Evolutionary conservation across 179 eudicot genomes (phyloP), one percentile per base, ranked within the genome.

Genomic region (Gypsophila paniculata): DNA sequence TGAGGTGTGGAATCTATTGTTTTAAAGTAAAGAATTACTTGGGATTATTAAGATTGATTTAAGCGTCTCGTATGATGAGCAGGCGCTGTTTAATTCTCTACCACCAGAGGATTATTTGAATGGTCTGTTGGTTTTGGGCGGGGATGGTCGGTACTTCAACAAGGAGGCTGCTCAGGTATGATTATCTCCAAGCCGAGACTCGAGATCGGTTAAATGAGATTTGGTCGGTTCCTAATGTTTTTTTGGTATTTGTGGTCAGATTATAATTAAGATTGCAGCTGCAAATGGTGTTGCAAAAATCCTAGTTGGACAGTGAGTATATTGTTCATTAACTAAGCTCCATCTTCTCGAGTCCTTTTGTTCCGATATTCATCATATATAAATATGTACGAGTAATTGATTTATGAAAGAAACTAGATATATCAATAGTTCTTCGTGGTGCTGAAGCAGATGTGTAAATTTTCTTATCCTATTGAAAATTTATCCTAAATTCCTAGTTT

Each of bases 131-230:
- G 98, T 91, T 38, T 87, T 93, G 62, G 98, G 98, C 17, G 98
- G 98, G 13, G 98, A 93, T 79, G 98, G 98, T 62, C 89, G 98
- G 48, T 93, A 93, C 72, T 93, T 88, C 67, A 93, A 93, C 79
- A 77, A 69, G 79, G 97, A 93, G 84, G 98, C 98, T 77, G 93
- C 98, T 15, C 98, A 93, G 93, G 98, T 91, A 62, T 55, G 8
- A 59, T 36, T 48, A 62, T 55, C 55, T 54, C 60, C n/a, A 49
- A 17, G n/a, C 48, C 74, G 61, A 72, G 46, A 51, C 59, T 14
- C 72, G 61, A 69, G 38, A 51, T 65, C 21, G 38, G 51, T 34
- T 32, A 62, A 65, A 18, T 36, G 74, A 23, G 46, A 13, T 8
- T 51, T 61, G 58, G 29, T 18, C 17, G 17, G 21, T 74, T 25